These are phyloP conservation scores for Scedosporium boydii DNA, from an alignment of 2,329 filamentous ascomycete species.

Conservation along the genomic window DNA sequence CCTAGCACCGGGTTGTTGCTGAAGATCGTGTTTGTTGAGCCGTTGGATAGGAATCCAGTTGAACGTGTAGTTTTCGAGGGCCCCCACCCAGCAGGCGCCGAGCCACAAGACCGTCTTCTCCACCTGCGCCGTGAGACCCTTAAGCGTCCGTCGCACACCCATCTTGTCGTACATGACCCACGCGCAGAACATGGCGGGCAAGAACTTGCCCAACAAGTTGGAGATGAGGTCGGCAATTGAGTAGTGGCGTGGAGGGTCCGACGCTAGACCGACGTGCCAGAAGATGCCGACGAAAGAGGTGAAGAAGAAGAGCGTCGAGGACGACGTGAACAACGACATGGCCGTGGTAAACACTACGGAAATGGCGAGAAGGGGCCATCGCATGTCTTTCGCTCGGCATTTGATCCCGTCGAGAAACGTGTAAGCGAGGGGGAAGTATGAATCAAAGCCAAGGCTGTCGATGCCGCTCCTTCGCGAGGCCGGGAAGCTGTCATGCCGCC, in stretches of 20 bases:
- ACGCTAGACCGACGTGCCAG: conserved; percentile 81
- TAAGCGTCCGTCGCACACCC: conserved; percentile 61
- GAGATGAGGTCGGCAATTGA: conserved; percentile 66
- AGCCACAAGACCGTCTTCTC: conserved; percentile 90
- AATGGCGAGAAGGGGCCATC: conserved; percentile 77
- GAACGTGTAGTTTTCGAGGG: conserved; percentile 91
- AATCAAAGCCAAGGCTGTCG: conserved; percentile 67
- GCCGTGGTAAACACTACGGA: conserved; percentile 71
- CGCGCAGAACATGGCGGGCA: conserved; percentile 79
- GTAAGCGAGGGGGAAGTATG: conserved; percentile 82
- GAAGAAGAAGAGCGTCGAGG: conserved; percentile 75
- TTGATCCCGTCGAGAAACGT: conserved; percentile 59
- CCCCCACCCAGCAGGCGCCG: conserved; percentile 81
- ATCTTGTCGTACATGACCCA: conserved; percentile 85
- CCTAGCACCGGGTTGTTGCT: conserved; percentile 81
- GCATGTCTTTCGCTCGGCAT: conserved; percentile 64
- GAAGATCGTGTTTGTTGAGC: conserved; percentile 80
- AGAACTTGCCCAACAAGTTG: conserved; percentile 66
- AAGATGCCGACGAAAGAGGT: conserved; percentile 74
- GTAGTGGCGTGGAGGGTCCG: conserved; percentile 66
- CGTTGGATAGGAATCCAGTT: conserved; percentile 88
- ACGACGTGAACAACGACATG: conserved; percentile 73
- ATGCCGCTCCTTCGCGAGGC: conserved; percentile 65
- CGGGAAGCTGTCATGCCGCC: conserved; percentile 54
- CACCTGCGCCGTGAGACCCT: conserved; percentile 67